Evolutionary conservation across 805 yeast genomes (phyloP).

Genomic region (Candida jianshihensis): DNA sequence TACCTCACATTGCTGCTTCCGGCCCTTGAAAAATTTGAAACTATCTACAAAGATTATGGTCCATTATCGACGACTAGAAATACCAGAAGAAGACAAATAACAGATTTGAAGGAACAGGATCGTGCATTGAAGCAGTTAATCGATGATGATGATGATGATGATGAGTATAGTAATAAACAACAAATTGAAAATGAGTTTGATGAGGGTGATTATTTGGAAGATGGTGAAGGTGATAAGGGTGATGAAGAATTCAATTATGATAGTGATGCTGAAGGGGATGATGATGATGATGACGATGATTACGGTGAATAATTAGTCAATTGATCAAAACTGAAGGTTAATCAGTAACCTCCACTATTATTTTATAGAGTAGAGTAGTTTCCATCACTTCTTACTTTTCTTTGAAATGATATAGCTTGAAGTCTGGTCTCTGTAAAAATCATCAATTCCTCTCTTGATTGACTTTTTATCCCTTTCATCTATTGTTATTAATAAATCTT

Average conservation of each 20-base stretch:
- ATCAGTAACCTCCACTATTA: no score
- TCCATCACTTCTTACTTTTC: no score
- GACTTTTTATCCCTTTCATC: conserved; percentile 6
- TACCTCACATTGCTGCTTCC: conserved; percentile 12
- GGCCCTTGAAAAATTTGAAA: conserved; percentile 14
- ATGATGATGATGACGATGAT: conserved; percentile 14
- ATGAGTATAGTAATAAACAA: no score
- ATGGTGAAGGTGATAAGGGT: conserved; percentile 1
- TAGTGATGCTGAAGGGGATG: conserved; percentile 2
- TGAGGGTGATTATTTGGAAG: conserved; percentile 9
- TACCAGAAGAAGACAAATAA: conserved; percentile 14
- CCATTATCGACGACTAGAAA: conserved; percentile 9
- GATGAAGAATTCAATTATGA: conserved; percentile 5
- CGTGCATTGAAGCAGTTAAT: conserved; percentile 9
- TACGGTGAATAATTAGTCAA: not conserved
- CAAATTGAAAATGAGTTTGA: conserved; percentile 2
- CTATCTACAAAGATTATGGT: conserved; percentile 8
- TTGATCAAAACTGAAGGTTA: no score
- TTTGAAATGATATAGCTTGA: conserved; percentile 3
- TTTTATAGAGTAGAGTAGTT: no score
- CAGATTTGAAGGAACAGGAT: conserved; percentile 14
- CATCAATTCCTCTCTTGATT: conserved; percentile 7
- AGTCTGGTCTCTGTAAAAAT: conserved; percentile 6
- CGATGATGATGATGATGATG: conserved; percentile 12
- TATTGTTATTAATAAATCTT: conserved; percentile 15